These are phyloP conservation scores for Leishmania major DNA, from an alignment of 208 protist genomes.

Conservation along the genomic window DNA sequence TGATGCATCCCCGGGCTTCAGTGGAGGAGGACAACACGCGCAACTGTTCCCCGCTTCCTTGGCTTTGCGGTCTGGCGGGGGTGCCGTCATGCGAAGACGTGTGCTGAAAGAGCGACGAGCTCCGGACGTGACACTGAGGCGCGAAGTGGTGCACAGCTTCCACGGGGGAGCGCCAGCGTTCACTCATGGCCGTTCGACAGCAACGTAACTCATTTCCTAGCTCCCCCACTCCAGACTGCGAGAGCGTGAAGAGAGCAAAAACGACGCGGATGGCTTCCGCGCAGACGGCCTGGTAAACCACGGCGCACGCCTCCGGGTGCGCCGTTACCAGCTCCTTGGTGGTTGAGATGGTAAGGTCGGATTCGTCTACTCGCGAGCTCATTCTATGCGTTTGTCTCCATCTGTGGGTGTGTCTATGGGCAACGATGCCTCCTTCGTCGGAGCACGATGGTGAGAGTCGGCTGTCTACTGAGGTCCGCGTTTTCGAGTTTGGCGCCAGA, in stretches of 20 bases:
- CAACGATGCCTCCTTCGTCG: background rate
- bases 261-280: conserved; percentile 27
- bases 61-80: background rate
- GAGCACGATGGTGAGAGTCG: background rate
- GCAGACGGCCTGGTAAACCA: conserved; percentile 22
- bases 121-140: background rate
- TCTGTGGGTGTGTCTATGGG: background rate
- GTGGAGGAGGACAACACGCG: conserved; percentile 6
- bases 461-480: background rate
- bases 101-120: background rate
- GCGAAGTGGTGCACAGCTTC: background rate
- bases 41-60: too few relatives aligned
- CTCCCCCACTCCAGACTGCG: background rate
- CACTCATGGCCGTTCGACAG: conserved; percentile 8
- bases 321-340: background rate
- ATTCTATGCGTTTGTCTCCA: background rate
- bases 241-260: conserved; percentile 25
- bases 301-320: conserved; percentile 9
- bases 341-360: background rate
- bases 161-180: background rate
- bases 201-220: conserved; percentile 12
- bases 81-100: background rate
- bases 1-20: conserved; percentile 23
- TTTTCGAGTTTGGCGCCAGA: background rate
- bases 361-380: background rate